Percentiles rank a stretch among this genome's conserved stretches.
These are phyloP conservation scores for Termitomyces sp. DNA, from an alignment of 768 basidiomycete species.

Conservation along the genomic window DNA sequence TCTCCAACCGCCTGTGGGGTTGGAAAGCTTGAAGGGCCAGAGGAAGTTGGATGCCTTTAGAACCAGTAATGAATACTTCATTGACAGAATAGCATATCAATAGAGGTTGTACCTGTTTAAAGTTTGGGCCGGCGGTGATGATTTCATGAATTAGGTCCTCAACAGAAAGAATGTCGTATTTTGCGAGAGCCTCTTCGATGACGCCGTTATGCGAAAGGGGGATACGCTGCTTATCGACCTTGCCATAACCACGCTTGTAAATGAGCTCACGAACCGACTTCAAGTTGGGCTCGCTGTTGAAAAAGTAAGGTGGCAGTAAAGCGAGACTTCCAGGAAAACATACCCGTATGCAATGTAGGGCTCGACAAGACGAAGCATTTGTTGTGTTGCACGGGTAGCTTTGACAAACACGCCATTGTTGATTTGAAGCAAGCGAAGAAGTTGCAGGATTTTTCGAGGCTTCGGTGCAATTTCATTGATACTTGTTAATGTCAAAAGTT, in stretches of 20 bases:
- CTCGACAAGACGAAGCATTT: conserved; percentile 97
- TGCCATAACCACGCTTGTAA: conserved; percentile 99
- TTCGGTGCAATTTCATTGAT: conserved; percentile 99
- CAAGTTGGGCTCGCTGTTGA: conserved; percentile 82
- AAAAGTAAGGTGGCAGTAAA: background rate
- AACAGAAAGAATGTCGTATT: conserved; percentile 93
- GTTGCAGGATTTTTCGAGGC: conserved; percentile 97
- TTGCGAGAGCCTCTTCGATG: conserved; percentile 87
- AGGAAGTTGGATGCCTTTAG: conserved; percentile 86
- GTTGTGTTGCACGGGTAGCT: conserved; percentile 91
- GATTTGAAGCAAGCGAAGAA: conserved; percentile 98
- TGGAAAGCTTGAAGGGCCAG: conserved; percentile 99
- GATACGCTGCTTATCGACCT: conserved; percentile 96
- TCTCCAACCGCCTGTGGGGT: conserved; percentile 98
- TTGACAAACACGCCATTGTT: conserved; percentile 99
- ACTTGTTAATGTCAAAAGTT: conserved; percentile 38
- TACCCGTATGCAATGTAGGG: conserved; percentile 98
- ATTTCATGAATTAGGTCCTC: conserved; percentile 99
- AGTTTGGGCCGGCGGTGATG: conserved; percentile 91
- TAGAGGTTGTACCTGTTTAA: conserved; percentile 77
- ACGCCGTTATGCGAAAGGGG: conserved; percentile 90
- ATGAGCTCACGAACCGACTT: conserved; percentile 95
- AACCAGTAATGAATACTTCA: conserved; percentile 6
- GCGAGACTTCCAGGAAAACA: conserved; percentile 15
- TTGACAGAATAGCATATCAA: background rate